Evolutionary conservation across 768 basidiomycete genomes (phyloP).

Genomic region (Sarcodon sp.): DNA sequence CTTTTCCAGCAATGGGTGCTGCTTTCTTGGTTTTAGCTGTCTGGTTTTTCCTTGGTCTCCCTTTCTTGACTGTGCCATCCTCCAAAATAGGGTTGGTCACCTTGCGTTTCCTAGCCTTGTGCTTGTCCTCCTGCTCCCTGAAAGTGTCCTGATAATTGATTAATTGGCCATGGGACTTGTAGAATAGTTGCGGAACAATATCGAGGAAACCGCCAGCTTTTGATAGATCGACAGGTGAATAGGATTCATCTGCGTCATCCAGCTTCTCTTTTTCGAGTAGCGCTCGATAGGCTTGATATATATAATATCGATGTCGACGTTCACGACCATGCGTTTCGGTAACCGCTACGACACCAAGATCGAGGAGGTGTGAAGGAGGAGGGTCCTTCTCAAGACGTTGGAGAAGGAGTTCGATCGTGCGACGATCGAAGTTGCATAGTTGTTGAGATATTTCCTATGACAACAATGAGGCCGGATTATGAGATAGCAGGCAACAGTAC

Average conservation of each 20-base stretch:
- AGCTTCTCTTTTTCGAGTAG: slow-evolving; percentile 56
- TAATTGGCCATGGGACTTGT: slow-evolving; percentile 28
- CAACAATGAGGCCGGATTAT: background rate
- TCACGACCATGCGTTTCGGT: slow-evolving; percentile 82
- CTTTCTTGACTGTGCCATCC: slow-evolving; percentile 43
- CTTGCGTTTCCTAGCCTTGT: slow-evolving; percentile 15
- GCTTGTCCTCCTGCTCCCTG: slow-evolving; percentile 10
- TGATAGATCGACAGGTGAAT: slow-evolving; percentile 32
- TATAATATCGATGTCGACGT: slow-evolving; percentile 78
- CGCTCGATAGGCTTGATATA: slow-evolving; percentile 50
- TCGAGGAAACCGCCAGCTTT: slow-evolving; percentile 41
- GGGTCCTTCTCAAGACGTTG: slow-evolving; percentile 48
- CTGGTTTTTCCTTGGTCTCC: slow-evolving; percentile 36
- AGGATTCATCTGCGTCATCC: slow-evolving; percentile 32
- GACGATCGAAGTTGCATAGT: slow-evolving; percentile 62
- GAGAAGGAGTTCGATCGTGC: slow-evolving; percentile 75
- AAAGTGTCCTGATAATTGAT: slow-evolving; percentile 29
- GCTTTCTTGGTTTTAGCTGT: background rate
- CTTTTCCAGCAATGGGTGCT: background rate
- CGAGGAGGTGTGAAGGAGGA: slow-evolving; percentile 60
- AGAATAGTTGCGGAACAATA: slow-evolving; percentile 40
- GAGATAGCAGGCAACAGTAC: background rate
- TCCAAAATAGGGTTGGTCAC: slow-evolving; percentile 35
- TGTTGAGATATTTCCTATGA: slow-evolving; percentile 47
- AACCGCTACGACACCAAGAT: slow-evolving; percentile 54